Evolutionary conservation across 1,284 basidiomycete species (phyloP).

Genomic region (Vanrija sp.): DNA sequence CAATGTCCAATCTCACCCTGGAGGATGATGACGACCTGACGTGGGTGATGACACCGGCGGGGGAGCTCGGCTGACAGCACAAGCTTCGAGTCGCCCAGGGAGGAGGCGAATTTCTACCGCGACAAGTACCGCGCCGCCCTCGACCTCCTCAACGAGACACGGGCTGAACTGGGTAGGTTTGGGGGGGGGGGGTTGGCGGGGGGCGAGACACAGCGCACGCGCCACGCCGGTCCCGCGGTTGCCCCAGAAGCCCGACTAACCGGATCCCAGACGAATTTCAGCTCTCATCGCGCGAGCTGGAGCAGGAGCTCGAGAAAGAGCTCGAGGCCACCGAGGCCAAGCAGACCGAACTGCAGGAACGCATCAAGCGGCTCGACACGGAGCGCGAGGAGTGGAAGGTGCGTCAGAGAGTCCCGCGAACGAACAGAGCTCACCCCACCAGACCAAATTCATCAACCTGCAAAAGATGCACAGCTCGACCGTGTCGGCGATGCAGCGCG

Average conservation of each 20-base stretch:
- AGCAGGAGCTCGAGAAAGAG: constrained; percentile 87
- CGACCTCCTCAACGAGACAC: constrained; percentile 78
- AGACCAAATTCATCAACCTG: constrained; percentile 83
- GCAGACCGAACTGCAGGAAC: constrained; percentile 73
- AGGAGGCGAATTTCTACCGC: constrained; percentile 63
- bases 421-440: constrained; percentile 1
- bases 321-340: constrained; percentile 79
- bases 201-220: not conserved
- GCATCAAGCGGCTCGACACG: constrained; percentile 66
- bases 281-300: constrained; percentile 82
- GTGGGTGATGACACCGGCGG: constrained; percentile 20
- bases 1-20: no score
- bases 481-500: constrained; percentile 58
- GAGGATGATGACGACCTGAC: constrained; percentile 33
- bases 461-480: constrained; percentile 87
- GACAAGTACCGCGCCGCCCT: constrained; percentile 78
- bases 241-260: not conserved
- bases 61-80: not conserved
- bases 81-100: constrained; percentile 46
- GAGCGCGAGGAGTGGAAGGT: constrained; percentile 95
- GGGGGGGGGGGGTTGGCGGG: not conserved
- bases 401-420: constrained; percentile 4
- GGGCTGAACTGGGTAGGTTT: constrained; percentile 62
- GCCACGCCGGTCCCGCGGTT: not conserved
- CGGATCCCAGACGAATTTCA: constrained; percentile 70